Evolutionary conservation across 176 grass and related monocot species (phyloP).

Genomic region (Dendrocalamus sinicus): DNA sequence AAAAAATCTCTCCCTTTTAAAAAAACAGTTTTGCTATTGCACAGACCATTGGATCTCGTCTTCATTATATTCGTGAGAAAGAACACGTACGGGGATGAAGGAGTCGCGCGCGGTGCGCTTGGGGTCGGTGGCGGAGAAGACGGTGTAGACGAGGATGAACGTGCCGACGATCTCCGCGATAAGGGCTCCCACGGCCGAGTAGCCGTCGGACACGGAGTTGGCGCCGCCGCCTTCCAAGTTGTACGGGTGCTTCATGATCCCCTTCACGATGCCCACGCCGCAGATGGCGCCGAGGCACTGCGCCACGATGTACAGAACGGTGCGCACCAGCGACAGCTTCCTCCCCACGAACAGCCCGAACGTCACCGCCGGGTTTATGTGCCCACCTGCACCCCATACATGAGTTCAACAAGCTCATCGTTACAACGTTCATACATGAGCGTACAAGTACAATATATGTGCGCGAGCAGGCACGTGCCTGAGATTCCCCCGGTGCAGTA

Average conservation of each 20-base stretch:
- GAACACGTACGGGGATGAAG: slow-evolving; percentile 55
- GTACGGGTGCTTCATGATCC: slow-evolving; percentile 55
- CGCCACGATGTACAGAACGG: slow-evolving; percentile 65
- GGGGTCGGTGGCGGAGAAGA: slow-evolving; percentile 76
- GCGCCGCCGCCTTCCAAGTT: slow-evolving; percentile 64
- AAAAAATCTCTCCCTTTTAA: too few species aligned
- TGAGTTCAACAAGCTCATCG: not conserved
- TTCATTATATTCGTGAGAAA: not conserved
- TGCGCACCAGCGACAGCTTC: slow-evolving; percentile 70
- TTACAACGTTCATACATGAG: not conserved
- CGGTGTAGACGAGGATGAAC: slow-evolving; percentile 82
- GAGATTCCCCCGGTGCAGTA: slow-evolving; percentile 82
- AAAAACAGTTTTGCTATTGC: too few species aligned
- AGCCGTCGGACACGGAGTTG: slow-evolving; percentile 50
- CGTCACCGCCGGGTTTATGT: slow-evolving; percentile 94
- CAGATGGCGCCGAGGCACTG: slow-evolving; percentile 90
- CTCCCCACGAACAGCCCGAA: slow-evolving; percentile 66
- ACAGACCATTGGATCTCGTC: too few species aligned
- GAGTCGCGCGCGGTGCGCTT: slow-evolving; percentile 73
- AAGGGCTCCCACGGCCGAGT: slow-evolving; percentile 46
- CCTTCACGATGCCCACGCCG: slow-evolving; percentile 80
- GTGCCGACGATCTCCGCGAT: slow-evolving; percentile 79
- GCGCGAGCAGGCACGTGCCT: not conserved
- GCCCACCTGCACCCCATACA: slow-evolving; percentile 52
- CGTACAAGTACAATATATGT: too few species aligned